Percentiles rank a stretch among this genome's conserved stretches.
Evolutionary conservation across 2,329 filamentous ascomycete genomes (phyloP).

Genomic region (Trichoderma afroharzianum): DNA sequence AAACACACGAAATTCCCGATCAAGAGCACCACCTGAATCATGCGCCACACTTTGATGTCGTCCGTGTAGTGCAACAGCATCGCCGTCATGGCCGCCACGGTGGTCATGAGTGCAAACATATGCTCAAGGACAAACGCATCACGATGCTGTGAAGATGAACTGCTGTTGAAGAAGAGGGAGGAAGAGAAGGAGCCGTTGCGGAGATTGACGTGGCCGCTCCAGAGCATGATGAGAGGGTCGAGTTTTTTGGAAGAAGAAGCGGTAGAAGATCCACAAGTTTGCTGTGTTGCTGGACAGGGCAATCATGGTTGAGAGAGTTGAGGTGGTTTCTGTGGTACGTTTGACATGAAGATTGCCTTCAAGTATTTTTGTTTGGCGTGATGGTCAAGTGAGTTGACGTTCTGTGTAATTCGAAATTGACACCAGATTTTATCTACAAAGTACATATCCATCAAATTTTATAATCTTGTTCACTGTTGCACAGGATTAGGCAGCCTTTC

Average conservation of each 20-base stretch:
- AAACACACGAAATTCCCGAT: constrained; percentile 23
- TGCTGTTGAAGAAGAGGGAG: constrained; percentile 18
- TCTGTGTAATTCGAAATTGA: not conserved
- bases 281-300: not conserved
- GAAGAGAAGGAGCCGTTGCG: not conserved
- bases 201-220: constrained; percentile 23
- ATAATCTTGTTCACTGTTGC: not conserved
- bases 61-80: constrained; percentile 21
- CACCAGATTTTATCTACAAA: not conserved
- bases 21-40: constrained; percentile 22
- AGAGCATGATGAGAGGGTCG: constrained; percentile 23
- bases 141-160: constrained; percentile 8
- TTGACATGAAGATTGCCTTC: not conserved
- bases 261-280: constrained; percentile 19
- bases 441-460: not conserved
- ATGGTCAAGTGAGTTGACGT: not conserved
- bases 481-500: not conserved
- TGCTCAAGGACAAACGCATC: constrained; percentile 24
- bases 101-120: constrained; percentile 21
- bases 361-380: not conserved
- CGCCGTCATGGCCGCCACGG: constrained; percentile 20
- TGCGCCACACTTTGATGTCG: constrained; percentile 22
- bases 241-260: constrained; percentile 24
- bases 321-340: not conserved
- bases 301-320: not conserved